Evolutionary conservation across 2,329 filamentous ascomycete species (phyloP).

Genomic region (Sclerotinia sclerotiorum): DNA sequence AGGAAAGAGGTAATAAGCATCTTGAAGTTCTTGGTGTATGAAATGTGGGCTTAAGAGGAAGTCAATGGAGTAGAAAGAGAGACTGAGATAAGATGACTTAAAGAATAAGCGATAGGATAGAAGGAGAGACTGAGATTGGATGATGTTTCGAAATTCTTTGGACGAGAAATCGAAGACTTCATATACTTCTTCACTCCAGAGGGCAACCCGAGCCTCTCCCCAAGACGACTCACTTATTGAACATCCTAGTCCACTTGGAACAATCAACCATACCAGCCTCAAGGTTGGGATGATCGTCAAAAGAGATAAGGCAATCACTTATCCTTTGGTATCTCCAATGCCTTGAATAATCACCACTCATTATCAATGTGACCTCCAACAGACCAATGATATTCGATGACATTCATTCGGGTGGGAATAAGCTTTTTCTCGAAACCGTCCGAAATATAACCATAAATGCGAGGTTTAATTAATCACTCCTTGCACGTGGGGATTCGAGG

Average conservation of each 20-base stretch:
- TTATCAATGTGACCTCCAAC: not conserved
- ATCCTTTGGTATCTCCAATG: not conserved
- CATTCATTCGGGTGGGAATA: not conserved
- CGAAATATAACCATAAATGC: slow-evolving; percentile 8
- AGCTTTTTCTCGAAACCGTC: not conserved
- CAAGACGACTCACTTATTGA: not conserved
- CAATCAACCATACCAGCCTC: not conserved
- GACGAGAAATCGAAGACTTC: not conserved
- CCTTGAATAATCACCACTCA: not conserved
- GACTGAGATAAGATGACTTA: slow-evolving; percentile 3
- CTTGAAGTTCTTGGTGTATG: not conserved
- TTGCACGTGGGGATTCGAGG: not conserved
- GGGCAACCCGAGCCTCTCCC: not conserved
- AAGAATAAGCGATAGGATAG: not conserved
- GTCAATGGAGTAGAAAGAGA: not conserved
- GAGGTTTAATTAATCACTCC: not conserved
- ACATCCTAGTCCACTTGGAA: not conserved
- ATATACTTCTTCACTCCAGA: not conserved
- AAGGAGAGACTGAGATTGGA: slow-evolving; percentile 10
- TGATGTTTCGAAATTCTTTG: not conserved
- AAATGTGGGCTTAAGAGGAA: not conserved
- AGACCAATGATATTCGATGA: not conserved
- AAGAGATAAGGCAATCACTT: not conserved
- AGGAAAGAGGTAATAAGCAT: slow-evolving; percentile 14
- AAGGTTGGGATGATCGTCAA: not conserved